phyloP scores from a whole-genome alignment of 2,329 filamentous ascomycete species.

The Fusarium succisae region DNA sequence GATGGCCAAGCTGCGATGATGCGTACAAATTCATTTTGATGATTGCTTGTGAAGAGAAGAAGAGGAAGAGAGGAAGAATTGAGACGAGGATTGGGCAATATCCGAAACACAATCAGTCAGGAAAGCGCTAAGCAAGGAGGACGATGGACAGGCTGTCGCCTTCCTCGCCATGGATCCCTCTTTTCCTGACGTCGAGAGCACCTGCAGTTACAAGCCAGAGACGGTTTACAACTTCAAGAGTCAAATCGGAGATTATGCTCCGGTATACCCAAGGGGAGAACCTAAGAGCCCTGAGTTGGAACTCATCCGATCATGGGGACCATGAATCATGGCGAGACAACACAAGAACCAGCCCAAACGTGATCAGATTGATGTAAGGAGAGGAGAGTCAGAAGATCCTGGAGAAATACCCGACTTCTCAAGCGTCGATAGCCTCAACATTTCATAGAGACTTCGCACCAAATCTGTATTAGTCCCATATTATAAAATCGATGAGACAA shows the following conservation, averaged over 20 bases:
- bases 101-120: no score
- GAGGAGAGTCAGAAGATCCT: background rate
- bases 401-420: background rate
- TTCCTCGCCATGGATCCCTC: background rate
- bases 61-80: background rate
- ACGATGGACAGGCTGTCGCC: background rate
- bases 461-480: no score
- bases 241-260: background rate
- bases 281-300: background rate
- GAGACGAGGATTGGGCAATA: no score
- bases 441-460: rapidly evolving
- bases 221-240: no score
- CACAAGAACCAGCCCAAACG: rapidly evolving
- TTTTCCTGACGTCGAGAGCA: background rate
- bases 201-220: background rate
- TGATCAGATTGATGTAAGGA: background rate
- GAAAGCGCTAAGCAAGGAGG: background rate
- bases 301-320: background rate
- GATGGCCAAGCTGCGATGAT: background rate
- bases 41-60: background rate
- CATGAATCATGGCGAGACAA: no score
- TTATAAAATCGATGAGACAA: no score
- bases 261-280: background rate
- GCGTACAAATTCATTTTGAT: background rate
- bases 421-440: background rate